phyloP scores from a whole-genome alignment of 2,329 filamentous ascomycete genomes.

The Alternaria arborescens region DNA sequence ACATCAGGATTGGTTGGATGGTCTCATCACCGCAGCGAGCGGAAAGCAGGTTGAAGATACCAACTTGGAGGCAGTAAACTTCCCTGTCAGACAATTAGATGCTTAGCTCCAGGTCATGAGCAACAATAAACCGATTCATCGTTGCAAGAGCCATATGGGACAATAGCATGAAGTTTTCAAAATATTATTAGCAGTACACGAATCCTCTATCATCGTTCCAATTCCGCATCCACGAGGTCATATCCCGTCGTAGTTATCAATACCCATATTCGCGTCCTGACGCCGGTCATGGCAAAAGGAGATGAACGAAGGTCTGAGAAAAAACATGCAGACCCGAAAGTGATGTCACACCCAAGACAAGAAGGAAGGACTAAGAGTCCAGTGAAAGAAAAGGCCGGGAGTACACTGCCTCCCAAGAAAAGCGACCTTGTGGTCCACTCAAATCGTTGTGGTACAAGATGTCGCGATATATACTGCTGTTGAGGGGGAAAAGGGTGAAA shows the following conservation, averaged over 20 bases:
- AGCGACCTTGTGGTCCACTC: conserved; percentile 31
- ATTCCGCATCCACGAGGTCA: conserved; percentile 18
- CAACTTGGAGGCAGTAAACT: conserved; percentile 32
- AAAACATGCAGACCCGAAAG: conserved; percentile 16
- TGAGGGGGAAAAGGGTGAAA: conserved; percentile 21
- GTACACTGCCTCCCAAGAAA: conserved; percentile 28
- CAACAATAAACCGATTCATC: background rate
- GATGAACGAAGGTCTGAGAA: conserved; percentile 12
- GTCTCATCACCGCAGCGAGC: conserved; percentile 39
- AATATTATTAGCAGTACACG: conserved; percentile 32
- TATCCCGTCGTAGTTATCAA: conserved; percentile 22
- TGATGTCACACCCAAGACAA: conserved; percentile 10
- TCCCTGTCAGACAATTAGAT: conserved; percentile 5
- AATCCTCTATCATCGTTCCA: conserved; percentile 11
- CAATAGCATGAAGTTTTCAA: conserved; percentile 16
- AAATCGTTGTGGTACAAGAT: conserved; percentile 36
- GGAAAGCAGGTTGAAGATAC: conserved; percentile 27
- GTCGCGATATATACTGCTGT: conserved; percentile 31
- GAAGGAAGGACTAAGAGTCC: conserved; percentile 22
- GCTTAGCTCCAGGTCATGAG: conserved; percentile 38
- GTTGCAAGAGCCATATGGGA: background rate
- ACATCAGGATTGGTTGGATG: conserved; percentile 51
- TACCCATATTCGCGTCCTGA: conserved; percentile 26
- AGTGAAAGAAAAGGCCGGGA: conserved; percentile 22
- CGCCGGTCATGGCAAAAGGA: conserved; percentile 22